Percentiles rank a stretch among this genome's conserved stretches.
phyloP scores from a whole-genome alignment of 2,329 filamentous ascomycete species.

The Pseudonectria foliicola region DNA sequence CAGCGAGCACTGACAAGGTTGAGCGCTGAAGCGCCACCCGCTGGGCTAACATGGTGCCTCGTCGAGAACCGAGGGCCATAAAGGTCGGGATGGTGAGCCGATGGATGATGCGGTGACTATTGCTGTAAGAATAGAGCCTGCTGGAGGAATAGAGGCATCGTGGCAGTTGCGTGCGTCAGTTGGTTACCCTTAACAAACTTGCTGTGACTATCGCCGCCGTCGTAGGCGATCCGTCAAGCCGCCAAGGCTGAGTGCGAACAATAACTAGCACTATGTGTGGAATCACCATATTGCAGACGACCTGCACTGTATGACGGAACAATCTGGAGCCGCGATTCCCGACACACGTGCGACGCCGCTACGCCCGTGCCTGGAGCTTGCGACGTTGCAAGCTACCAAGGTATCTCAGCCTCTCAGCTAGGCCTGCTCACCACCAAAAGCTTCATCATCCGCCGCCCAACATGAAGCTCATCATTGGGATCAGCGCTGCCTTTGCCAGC shows the following conservation, averaged over 20 bases:
- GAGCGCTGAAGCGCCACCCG: constrained; percentile 17
- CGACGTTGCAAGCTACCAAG: constrained; percentile 24
- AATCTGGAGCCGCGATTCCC: constrained; percentile 20
- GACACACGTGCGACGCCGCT: constrained; percentile 20
- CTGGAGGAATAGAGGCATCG: constrained; percentile 12
- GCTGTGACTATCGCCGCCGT: constrained; percentile 1
- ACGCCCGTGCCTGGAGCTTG: constrained; percentile 20
- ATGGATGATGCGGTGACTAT: neutral
- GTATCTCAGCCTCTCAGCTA: constrained; percentile 23
- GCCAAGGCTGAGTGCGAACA: constrained; percentile 1
- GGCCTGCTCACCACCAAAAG: constrained; percentile 16
- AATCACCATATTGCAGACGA: neutral
- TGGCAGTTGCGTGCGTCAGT: constrained; percentile 11
- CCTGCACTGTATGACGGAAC: constrained; percentile 23
- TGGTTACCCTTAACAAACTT: neutral
- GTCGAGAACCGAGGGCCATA: neutral
- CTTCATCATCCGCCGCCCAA: constrained; percentile 27
- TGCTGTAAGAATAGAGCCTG: constrained; percentile 1
- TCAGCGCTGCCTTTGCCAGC: constrained; percentile 32
- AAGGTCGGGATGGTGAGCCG: neutral
- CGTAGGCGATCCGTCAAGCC: constrained; percentile 2
- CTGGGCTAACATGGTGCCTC: constrained; percentile 18
- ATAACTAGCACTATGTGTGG: neutral
- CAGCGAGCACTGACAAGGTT: constrained; percentile 13
- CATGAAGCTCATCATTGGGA: constrained; percentile 38